Conservation (phyloP, 192 early-diverging fungal genomes). For the Dimargaris verticillata region DNA sequence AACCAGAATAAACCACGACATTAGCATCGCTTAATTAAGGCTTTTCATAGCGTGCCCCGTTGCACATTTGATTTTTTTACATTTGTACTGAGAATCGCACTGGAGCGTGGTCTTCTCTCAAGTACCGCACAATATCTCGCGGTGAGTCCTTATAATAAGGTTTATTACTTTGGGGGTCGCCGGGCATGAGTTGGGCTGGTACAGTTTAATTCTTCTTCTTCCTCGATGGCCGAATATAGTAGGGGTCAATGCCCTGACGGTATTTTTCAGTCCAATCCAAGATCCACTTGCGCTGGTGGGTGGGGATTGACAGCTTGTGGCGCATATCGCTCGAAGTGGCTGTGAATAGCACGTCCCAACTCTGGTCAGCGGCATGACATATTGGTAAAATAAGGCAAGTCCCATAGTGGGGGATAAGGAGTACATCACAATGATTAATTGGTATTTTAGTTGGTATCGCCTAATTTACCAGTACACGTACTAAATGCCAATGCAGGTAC, state of each 20-base stretch:
- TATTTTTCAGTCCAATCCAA: constrained; percentile 35
- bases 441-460: background rate
- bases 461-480: background rate
- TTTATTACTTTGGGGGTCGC: too few species aligned
- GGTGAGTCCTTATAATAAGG: too few species aligned
- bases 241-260: constrained; percentile 33
- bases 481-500: background rate
- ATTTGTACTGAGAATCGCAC: too few species aligned
- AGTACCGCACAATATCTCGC: too few species aligned
- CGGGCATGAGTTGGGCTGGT: too few species aligned
- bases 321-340: constrained; percentile 34
- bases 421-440: background rate
- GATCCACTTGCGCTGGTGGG: constrained; percentile 48
- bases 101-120: too few species aligned
- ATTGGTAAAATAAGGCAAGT: background rate
- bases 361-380: constrained; percentile 11
- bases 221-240: constrained; percentile 21
- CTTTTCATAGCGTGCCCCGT: too few species aligned
- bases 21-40: too few species aligned
- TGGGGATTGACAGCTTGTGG: constrained; percentile 31
- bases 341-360: constrained; percentile 47
- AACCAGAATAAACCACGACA: too few species aligned
- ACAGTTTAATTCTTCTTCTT: too few species aligned
- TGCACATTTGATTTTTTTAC: too few species aligned
- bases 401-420: background rate